A percentile compares a stretch with the other conserved stretches of the same genome.
These are phyloP conservation scores for Quambalaria eucalypti DNA, from an alignment of 1,284 basidiomycete genomes.

Conservation along the genomic window DNA sequence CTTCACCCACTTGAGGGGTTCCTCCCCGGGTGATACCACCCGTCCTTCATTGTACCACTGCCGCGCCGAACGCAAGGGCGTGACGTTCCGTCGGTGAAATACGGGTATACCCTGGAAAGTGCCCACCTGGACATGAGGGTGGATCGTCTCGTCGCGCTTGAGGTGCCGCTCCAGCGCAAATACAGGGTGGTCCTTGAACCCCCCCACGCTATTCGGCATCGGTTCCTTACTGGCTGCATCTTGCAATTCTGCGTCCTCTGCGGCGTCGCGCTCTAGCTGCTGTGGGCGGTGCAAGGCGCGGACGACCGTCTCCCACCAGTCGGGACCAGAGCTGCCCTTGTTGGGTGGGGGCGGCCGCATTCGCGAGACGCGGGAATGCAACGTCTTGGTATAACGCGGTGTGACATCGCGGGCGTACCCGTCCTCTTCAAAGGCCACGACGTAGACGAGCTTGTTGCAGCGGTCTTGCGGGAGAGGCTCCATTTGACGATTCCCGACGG, in stretches of 20 bases:
- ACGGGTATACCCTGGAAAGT: constrained; percentile 88
- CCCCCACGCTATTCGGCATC: constrained; percentile 84
- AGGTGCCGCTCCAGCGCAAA: constrained; percentile 84
- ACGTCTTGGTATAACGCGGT: constrained; percentile 62
- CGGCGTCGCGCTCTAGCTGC: constrained; percentile 65
- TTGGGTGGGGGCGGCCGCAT: constrained; percentile 62
- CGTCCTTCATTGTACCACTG: constrained; percentile 89
- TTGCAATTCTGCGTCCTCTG: constrained; percentile 87
- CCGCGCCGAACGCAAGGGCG: constrained; percentile 77
- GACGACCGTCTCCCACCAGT: constrained; percentile 64
- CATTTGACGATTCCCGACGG: constrained; percentile 52
- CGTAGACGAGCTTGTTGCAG: constrained; percentile 84
- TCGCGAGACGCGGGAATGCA: constrained; percentile 71
- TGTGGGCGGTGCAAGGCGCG: constrained; percentile 49
- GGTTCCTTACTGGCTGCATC: constrained; percentile 70
- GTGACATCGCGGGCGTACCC: constrained; percentile 55
- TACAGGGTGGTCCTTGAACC: constrained; percentile 92
- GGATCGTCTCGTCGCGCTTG: constrained; percentile 75
- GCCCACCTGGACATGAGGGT: constrained; percentile 69
- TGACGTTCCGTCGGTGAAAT: constrained; percentile 74
- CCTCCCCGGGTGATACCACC: constrained; percentile 62
- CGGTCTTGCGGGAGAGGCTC: constrained; percentile 61
- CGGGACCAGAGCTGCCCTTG: constrained; percentile 50
- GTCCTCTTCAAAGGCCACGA: constrained; percentile 83
- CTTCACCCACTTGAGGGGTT: constrained; percentile 84